Percentiles rank a stretch among this genome's conserved stretches.
Evolutionary conservation across 192 early-diverging fungal species (phyloP).

Genomic region (Gonapodya sp.): DNA sequence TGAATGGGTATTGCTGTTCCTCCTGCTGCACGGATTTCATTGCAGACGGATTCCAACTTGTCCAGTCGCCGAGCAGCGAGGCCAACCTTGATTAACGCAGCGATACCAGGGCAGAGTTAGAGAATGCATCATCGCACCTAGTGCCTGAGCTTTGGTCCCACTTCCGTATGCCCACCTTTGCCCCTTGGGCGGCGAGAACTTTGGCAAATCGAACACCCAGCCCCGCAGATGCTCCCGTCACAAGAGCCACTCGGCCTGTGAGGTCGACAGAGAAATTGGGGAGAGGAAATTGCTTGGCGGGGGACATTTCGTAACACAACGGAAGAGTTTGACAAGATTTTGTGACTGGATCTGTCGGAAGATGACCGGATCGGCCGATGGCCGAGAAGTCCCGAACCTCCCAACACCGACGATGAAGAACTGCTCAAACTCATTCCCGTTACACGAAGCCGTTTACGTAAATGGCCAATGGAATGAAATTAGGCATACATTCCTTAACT

Average conservation of each 20-base stretch:
- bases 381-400: too few species aligned
- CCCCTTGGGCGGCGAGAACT: background rate
- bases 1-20: background rate
- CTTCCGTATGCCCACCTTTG: background rate
- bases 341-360: too few species aligned
- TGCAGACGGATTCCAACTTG: background rate
- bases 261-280: slow-evolving; percentile 8
- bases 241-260: background rate
- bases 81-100: background rate
- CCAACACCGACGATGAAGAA: too few species aligned
- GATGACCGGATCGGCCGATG: too few species aligned
- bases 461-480: too few species aligned
- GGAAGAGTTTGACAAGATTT: too few species aligned
- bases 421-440: too few species aligned
- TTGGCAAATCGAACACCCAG: slow-evolving; percentile 10
- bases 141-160: background rate
- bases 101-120: too few species aligned
- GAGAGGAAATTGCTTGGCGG: background rate
- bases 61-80: background rate
- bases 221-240: slow-evolving; percentile 5
- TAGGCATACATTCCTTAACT: too few species aligned
- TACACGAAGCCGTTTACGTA: too few species aligned
- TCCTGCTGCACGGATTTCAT: background rate
- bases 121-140: too few species aligned
- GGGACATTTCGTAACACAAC: too few species aligned